These are phyloP conservation scores for Aaosphaeria pasadenensis DNA, from an alignment of 2,329 filamentous ascomycete genomes.

Conservation along the genomic window DNA sequence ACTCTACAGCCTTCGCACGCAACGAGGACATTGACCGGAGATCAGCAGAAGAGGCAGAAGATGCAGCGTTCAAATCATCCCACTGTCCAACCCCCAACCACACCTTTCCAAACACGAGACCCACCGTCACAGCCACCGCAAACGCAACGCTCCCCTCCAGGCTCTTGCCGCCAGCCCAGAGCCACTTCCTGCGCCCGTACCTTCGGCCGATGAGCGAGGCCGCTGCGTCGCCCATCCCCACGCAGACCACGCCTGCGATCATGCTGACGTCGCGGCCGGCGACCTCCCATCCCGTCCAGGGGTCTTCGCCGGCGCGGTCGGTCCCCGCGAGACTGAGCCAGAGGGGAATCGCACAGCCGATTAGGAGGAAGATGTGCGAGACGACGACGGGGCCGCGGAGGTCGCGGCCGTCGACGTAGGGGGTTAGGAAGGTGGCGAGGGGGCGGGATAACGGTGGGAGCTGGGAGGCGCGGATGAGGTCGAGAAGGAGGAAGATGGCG, in stretches of 20 bases:
- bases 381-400: constrained; percentile 92
- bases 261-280: constrained; percentile 73
- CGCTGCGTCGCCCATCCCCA: constrained; percentile 91
- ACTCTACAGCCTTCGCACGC: constrained; percentile 11
- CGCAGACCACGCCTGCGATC: constrained; percentile 88
- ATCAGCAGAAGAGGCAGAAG: background rate
- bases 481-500: constrained; percentile 81
- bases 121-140: constrained; percentile 71
- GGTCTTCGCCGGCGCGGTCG: constrained; percentile 53
- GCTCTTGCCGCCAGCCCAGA: constrained; percentile 95
- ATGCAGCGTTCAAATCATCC: constrained; percentile 26
- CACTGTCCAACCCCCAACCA: constrained; percentile 81
- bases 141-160: constrained; percentile 85
- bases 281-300: constrained; percentile 73
- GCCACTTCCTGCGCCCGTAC: constrained; percentile 85
- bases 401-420: constrained; percentile 92
- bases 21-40: constrained; percentile 2
- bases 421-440: constrained; percentile 81
- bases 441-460: constrained; percentile 85
- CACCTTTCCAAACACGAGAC: constrained; percentile 64
- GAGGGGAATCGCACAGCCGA: constrained; percentile 90
- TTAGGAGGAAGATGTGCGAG: constrained; percentile 90
- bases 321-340: constrained; percentile 81
- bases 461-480: constrained; percentile 85
- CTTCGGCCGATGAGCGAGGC: constrained; percentile 86